Base-by-base conservation (phyloP, 2,329 filamentous ascomycete genomes). In the Parafenestella ontariensis region DNA sequence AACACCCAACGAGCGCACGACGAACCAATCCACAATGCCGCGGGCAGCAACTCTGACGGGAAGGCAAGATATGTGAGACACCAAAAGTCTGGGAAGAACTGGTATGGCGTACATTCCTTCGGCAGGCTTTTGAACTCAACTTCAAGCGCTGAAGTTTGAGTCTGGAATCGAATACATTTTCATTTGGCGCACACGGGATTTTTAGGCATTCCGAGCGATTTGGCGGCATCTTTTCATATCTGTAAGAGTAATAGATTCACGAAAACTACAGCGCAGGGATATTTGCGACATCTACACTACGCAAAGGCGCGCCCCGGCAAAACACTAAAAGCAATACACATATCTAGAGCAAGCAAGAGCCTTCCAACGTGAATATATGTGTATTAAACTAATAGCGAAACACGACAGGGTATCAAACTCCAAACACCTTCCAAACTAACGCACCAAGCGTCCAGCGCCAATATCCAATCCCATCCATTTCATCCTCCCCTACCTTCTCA, bases 121-220 rank as follows among this genome's bases (percentile, higher is more conserved):
- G 23, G 26, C 41, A 52, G 37, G 29, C 39, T 41, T 37, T 33
- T 42, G 43, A 59, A 44, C 48, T 64, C 50, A 58, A 67, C 68
- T 71, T 71, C 68, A 71, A 71, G 68, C 64, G 68, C 68, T 71
- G 68, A 71, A 71, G 68, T 66, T 62, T 56, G 58, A 61, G 46
- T 46, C 31, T 43, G 36, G 29, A n/a, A 49, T 18, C 20, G 33
- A 9, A 42, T 49, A 20, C 15, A 49, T 26, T 45, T 45, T 28
- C 26, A 3, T n/a, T 42, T 33, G 40, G 24, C 23, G 23, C 28
- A 33, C 29, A 33, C n/a, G 20, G 29, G 13, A n/a, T 46, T 23
- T 28, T 23, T 34, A 2, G 51, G 46, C 51, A 21, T 49, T 37
- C 15, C 2, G 6, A 23, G 36, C 21, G 23, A 29, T 43, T 20